Base-by-base conservation (phyloP, 345 rosid genomes). In the Salix brachista region DNA sequence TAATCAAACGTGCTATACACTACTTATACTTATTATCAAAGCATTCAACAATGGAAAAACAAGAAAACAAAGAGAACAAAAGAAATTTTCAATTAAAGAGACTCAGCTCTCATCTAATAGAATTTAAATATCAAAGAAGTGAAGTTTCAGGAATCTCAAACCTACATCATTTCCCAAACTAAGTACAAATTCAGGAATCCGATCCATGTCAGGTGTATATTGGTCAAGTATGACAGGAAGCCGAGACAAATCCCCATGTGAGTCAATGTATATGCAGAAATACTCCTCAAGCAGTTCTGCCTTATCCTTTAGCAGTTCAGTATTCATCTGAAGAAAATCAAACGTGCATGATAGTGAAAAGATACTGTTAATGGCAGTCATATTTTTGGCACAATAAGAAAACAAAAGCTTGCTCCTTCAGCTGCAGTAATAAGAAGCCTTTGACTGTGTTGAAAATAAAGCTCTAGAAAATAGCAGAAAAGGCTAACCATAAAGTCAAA, bases 211-310 rank as follows among this genome's bases (percentile, higher is more conserved):
- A 68, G 97, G 99, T 32, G 87, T 89, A 82, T 91, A 86, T 84
- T 96, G 99, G 77, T 96, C 99, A 74, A 96, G 97, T 79, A 96
- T 83, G 75, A 93, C 91, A 65, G 98, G 99, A 78, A 96, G 93
- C 89, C 93, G 87, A 69, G 88, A 89, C 78, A 96, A 88, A 71
- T 88, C 86, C 74, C 94, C 94, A 71, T 86, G 80, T 37, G 88
- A 54, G 77, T 91, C 93, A 34, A 95, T 84, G 81, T 82, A 83
- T 79, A 95, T 81, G 74, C 93, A 54, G 80, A 95, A 95, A 79
- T 91, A 95, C 82, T 95, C 99, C 73, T 89, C 93, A 54, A 95
- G 88, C 96, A 95, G 76, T 74, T 93, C 97, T 23, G 84, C 76
- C 79, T 90, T 90, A 71, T 90, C 87, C 87, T 83, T 93, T 70